Conservation (phyloP, 2,329 filamentous ascomycete species). For the Colletotrichum magnum region DNA sequence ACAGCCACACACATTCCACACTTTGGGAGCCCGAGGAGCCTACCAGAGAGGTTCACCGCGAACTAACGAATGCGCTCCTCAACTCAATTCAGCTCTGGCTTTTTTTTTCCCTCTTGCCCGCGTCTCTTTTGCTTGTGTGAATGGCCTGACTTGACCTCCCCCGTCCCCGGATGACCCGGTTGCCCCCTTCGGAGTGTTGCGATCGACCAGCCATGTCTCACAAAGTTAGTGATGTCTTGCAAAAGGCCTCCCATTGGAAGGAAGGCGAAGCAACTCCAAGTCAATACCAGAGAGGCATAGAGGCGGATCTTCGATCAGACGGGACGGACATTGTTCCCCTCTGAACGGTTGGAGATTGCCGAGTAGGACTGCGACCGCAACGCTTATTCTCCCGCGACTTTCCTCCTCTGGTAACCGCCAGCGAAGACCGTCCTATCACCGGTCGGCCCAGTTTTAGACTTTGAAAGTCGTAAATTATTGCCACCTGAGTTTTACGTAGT, state of each 20-base stretch:
- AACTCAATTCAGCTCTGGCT: not conserved
- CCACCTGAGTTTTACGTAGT: slow-evolving; percentile 6
- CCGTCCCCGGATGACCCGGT: too few species aligned
- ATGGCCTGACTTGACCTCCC: too few species aligned
- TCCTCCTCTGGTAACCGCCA: slow-evolving; percentile 16
- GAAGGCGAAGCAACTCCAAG: not conserved
- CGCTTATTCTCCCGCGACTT: not conserved
- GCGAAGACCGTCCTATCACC: slow-evolving; percentile 13
- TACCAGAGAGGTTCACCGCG: not conserved
- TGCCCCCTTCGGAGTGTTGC: not conserved
- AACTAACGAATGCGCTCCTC: slow-evolving; percentile 10
- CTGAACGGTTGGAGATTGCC: slow-evolving; percentile 30
- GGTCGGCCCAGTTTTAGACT: not conserved
- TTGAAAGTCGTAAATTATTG: not conserved
- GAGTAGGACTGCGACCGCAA: not conserved
- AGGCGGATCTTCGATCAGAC: slow-evolving; percentile 2
- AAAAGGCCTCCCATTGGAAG: not conserved
- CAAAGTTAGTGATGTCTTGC: not conserved
- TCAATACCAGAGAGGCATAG: not conserved
- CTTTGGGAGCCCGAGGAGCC: not conserved
- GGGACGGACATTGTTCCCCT: not conserved
- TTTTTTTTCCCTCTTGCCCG: too few species aligned
- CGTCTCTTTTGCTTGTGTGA: too few species aligned
- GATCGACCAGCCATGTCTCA: not conserved
- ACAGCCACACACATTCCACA: not conserved